Evolutionary conservation across 2,329 filamentous ascomycete species (phyloP).

Genomic region (Cladorrhinum sp.): DNA sequence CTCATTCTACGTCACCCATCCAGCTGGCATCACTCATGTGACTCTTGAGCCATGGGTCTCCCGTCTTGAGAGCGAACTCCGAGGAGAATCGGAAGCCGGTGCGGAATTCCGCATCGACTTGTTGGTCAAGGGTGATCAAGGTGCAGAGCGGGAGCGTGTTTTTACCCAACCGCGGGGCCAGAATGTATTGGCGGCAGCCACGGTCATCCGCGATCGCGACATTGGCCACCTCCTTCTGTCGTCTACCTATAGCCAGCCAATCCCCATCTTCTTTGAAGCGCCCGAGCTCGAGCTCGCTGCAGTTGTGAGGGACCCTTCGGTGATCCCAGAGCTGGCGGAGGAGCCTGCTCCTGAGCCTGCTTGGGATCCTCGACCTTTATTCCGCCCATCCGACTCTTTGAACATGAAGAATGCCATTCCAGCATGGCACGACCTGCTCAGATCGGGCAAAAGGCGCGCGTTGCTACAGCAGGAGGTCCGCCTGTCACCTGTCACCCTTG

Average conservation of each 20-base stretch:
- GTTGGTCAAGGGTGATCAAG: constrained; percentile 56
- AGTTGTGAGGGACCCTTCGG: constrained; percentile 34
- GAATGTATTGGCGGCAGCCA: constrained; percentile 51
- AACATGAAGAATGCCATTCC: constrained; percentile 56
- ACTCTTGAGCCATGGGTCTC: constrained; percentile 63
- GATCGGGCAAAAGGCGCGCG: constrained; percentile 41
- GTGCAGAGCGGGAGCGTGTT: constrained; percentile 53
- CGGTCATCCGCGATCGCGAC: constrained; percentile 57
- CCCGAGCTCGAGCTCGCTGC: constrained; percentile 51
- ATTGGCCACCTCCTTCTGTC: constrained; percentile 63
- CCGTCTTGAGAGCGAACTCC: constrained; percentile 59
- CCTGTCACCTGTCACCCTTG: constrained; percentile 67
- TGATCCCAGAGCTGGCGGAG: constrained; percentile 36
- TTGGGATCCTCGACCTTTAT: constrained; percentile 63
- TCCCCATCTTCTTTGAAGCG: constrained; percentile 57
- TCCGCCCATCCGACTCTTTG: constrained; percentile 61
- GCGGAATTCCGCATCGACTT: constrained; percentile 61
- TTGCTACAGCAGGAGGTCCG: constrained; percentile 65
- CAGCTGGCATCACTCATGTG: constrained; percentile 57
- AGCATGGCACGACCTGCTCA: constrained; percentile 37
- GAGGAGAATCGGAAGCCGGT: constrained; percentile 53
- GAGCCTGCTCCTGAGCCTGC: constrained; percentile 49
- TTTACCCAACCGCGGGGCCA: constrained; percentile 52
- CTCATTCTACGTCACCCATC: constrained; percentile 60
- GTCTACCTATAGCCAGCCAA: constrained; percentile 54